Evolutionary conservation across 163 green algal species (phyloP).

Genomic region (Scenedesmus sp.): DNA sequence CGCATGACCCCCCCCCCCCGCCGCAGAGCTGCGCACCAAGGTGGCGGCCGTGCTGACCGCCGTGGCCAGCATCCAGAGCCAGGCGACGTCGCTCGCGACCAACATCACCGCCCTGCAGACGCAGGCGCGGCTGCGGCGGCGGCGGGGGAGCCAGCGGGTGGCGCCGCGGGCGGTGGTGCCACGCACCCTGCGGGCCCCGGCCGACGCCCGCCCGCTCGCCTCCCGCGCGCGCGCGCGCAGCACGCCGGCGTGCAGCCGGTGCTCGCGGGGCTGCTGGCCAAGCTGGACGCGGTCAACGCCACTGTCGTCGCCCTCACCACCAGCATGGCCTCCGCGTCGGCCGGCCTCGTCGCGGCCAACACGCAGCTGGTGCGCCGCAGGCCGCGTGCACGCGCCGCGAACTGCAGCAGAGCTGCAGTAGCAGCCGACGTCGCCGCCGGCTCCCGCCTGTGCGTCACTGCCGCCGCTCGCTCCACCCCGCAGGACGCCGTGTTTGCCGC

Average conservation of each 20-base stretch:
- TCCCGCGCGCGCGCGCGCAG: too few relatives aligned
- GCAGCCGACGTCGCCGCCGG: too few relatives aligned
- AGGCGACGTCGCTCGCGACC: background rate
- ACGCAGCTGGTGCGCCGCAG: background rate
- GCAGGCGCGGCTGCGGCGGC: too few relatives aligned
- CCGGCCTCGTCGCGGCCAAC: slow-evolving; percentile 19
- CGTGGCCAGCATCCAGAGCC: background rate
- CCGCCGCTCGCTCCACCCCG: too few relatives aligned
- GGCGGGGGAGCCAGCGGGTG: too few relatives aligned
- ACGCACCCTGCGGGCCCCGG: background rate
- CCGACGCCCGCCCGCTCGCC: too few relatives aligned
- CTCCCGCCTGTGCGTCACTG: too few relatives aligned
- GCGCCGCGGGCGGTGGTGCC: too few relatives aligned
- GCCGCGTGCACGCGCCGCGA: too few relatives aligned
- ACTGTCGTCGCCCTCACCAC: slow-evolving; percentile 14
- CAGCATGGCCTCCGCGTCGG: slow-evolving; percentile 26
- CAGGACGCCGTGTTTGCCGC: slow-evolving; percentile 9
- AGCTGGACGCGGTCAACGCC: slow-evolving; percentile 21
- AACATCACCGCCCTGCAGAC: slow-evolving; percentile 1
- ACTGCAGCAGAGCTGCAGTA: background rate
- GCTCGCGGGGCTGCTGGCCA: background rate
- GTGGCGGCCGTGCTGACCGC: background rate
- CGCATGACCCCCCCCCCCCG: background rate
- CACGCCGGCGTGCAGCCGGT: background rate
- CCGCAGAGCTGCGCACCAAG: background rate